Conservation (phyloP, 2,329 filamentous ascomycete genomes). For the Blastomyces emzantsi region DNA sequence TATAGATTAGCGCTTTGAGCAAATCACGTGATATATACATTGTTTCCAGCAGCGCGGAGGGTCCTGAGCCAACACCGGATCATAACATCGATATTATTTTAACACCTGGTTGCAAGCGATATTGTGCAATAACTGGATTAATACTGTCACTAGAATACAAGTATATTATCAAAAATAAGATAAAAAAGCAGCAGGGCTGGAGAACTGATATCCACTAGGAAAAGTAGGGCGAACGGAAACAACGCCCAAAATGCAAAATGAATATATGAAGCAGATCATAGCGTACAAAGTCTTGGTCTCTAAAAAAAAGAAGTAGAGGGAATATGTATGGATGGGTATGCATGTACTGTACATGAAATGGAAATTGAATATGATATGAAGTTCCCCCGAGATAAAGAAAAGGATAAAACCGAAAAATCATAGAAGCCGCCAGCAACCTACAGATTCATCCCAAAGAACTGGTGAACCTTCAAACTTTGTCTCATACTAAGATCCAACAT, state of each 20-base stretch:
- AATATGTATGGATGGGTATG: neutral
- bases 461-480: slow-evolving; percentile 78
- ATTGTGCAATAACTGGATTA: neutral
- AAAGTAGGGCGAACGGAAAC: neutral
- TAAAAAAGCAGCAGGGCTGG: too few species aligned
- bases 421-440: slow-evolving; percentile 37
- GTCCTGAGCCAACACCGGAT: neutral
- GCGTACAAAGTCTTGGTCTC: neutral
- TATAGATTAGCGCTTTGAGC: neutral
- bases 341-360: neutral
- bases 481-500: slow-evolving; percentile 96
- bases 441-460: slow-evolving; percentile 92
- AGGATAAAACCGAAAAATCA: slow-evolving; percentile 8
- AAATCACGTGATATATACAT: neutral
- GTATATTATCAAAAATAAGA: neutral
- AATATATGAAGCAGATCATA: neutral
- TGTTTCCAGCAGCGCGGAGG: neutral
- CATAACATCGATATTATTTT: neutral
- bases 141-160: neutral
- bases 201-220: neutral
- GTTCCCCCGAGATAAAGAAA: neutral
- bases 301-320: neutral
- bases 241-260: neutral
- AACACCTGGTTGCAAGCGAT: neutral
- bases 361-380: neutral